Conservation (phyloP, 2,329 filamentous ascomycete species). For the Hypoxylon sp. region DNA sequence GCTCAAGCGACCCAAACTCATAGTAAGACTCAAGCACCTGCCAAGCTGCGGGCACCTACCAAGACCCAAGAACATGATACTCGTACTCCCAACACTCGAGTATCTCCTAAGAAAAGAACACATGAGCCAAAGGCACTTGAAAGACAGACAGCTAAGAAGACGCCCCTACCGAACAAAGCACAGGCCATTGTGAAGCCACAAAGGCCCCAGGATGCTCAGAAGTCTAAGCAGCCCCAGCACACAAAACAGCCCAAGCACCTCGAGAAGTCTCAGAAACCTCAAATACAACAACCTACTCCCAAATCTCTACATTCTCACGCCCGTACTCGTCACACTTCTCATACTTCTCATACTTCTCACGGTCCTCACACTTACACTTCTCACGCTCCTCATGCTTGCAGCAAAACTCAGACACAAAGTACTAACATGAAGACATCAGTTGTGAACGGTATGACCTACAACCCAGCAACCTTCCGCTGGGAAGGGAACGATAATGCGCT, state of each 20-base stretch:
- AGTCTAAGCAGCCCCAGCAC: slow-evolving; percentile 2
- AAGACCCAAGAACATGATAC: background rate
- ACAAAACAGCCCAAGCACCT: slow-evolving; percentile 19
- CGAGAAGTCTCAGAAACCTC: slow-evolving; percentile 6
- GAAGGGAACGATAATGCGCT: slow-evolving; percentile 95
- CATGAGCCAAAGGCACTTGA: slow-evolving; percentile 2
- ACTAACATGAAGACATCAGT: slow-evolving; percentile 60
- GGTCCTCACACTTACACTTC: background rate
- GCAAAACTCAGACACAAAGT: slow-evolving; percentile 5
- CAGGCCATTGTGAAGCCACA: slow-evolving; percentile 11
- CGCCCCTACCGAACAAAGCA: background rate
- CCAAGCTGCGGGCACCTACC: background rate
- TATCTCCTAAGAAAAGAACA: background rate
- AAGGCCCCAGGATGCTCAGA: background rate
- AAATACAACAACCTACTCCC: background rate
- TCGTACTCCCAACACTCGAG: background rate
- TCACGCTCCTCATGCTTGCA: background rate
- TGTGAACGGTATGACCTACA: slow-evolving; percentile 96
- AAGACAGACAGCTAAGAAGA: background rate
- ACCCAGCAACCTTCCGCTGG: slow-evolving; percentile 87
- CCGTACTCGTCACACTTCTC: background rate
- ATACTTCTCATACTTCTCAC: background rate
- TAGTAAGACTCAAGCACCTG: background rate
- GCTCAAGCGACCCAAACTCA: background rate
- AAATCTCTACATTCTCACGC: background rate